Conservation (phyloP, 2,329 filamentous ascomycete species). For the Diplodia sapinea region DNA sequence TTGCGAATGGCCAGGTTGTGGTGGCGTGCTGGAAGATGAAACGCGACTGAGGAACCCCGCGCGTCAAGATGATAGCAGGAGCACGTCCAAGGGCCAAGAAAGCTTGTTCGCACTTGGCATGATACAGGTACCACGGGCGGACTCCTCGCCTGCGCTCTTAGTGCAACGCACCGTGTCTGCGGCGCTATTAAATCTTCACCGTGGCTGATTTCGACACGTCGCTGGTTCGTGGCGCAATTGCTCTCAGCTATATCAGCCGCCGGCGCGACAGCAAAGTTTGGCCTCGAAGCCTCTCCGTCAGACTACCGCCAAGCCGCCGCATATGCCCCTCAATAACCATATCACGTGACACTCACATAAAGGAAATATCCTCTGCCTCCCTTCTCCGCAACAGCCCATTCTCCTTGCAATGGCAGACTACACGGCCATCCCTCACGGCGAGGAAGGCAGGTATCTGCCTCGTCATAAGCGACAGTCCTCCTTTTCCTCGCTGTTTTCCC, state of each 20-base stretch:
- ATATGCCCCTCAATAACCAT: background rate
- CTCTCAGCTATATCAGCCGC: background rate
- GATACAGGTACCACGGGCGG: background rate
- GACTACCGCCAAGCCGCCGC: background rate
- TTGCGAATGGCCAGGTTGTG: background rate
- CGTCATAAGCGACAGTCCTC: background rate
- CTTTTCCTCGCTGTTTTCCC: background rate
- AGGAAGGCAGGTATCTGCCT: background rate
- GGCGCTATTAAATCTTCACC: background rate
- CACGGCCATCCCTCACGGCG: background rate
- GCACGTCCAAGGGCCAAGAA: background rate
- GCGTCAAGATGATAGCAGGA: background rate
- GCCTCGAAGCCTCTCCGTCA: background rate
- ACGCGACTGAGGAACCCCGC: background rate
- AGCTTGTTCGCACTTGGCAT: background rate
- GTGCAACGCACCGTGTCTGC: background rate
- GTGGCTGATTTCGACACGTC: background rate
- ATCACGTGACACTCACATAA: background rate
- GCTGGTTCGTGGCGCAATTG: background rate
- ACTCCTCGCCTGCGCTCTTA: background rate
- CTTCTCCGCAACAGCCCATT: background rate
- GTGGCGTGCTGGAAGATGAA: background rate
- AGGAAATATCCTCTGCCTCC: background rate
- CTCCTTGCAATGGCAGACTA: background rate
- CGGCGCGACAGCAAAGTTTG: background rate